phyloP scores from a whole-genome alignment of 2,329 filamentous ascomycete genomes.

The Diaporthe eres region DNA sequence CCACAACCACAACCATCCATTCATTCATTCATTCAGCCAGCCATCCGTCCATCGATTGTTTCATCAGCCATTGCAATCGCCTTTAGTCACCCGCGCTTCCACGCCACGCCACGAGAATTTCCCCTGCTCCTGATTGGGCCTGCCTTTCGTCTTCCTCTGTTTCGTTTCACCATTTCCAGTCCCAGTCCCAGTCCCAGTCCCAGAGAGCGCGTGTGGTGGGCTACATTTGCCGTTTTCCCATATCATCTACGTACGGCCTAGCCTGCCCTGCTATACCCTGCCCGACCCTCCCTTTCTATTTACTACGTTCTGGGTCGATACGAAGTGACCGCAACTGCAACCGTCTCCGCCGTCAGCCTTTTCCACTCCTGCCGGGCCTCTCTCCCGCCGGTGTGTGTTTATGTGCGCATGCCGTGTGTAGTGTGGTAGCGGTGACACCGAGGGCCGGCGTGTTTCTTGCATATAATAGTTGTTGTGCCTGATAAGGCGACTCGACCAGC shows the following conservation, averaged over 20 bases:
- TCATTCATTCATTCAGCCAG: conserved; percentile 4
- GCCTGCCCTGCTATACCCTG: not conserved
- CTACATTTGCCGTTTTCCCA: conserved; percentile 11
- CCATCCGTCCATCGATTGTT: conserved; percentile 21
- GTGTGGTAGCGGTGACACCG: conserved; percentile 9
- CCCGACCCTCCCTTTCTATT: not conserved
- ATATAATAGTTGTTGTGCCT: conserved; percentile 26
- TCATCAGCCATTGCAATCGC: not conserved
- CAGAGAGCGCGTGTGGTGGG: not conserved
- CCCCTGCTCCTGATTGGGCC: conserved; percentile 29
- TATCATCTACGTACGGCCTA: conserved; percentile 5
- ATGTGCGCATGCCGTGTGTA: not conserved
- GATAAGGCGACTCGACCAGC: conserved; percentile 8
- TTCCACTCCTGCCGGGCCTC: conserved; percentile 6
- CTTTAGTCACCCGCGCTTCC: not conserved
- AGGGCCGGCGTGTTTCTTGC: not conserved
- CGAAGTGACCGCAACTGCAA: conserved; percentile 59
- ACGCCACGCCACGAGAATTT: conserved; percentile 1
- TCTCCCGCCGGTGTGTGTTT: conserved; percentile 6
- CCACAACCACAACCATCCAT: not conserved
- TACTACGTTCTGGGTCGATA: conserved; percentile 45
- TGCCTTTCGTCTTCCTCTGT: conserved; percentile 6
- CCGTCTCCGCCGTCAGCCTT: conserved; percentile 35
- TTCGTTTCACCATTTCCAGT: conserved; percentile 22
- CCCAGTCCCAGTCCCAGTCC: not conserved